Percentiles rank a stretch among this genome's conserved stretches.
These are phyloP conservation scores for Fusarium nygamai DNA, from an alignment of 2,329 filamentous ascomycete species.

Conservation along the genomic window DNA sequence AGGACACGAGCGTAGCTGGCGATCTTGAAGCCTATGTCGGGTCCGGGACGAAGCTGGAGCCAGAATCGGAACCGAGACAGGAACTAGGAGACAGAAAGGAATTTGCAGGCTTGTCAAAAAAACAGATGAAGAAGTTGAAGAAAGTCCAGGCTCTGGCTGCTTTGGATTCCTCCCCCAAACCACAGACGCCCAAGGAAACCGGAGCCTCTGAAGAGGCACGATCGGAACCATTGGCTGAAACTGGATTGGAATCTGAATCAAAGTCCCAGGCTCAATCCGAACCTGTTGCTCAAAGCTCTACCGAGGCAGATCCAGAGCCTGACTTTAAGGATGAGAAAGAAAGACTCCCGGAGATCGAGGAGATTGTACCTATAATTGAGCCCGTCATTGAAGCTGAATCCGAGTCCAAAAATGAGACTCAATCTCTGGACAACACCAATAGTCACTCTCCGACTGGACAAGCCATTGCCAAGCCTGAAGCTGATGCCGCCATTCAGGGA, in stretches of 20 bases:
- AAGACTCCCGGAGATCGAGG: constrained; percentile 28
- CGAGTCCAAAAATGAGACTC: constrained; percentile 40
- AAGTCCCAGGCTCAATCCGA: constrained; percentile 17
- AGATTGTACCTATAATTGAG: constrained; percentile 43
- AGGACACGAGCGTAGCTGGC: constrained; percentile 29
- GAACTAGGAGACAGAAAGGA: constrained; percentile 36
- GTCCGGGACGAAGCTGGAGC: constrained; percentile 28
- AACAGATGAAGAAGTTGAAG: constrained; percentile 41
- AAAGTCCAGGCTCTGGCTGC: constrained; percentile 38
- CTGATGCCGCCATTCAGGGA: constrained; percentile 23
- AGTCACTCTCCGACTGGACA: constrained; percentile 24
- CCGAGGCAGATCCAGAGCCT: constrained; percentile 23
- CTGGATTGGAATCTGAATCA: constrained; percentile 33
- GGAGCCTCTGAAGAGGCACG: constrained; percentile 20
- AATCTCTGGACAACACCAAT: constrained; percentile 30
- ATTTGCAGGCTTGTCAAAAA: constrained; percentile 42
- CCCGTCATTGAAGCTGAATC: constrained; percentile 44
- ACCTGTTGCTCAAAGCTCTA: constrained; percentile 12
- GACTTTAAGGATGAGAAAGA: constrained; percentile 37
- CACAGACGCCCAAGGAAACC: constrained; percentile 30
- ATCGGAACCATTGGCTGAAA: constrained; percentile 26
- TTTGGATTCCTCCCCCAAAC: constrained; percentile 24
- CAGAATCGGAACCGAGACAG: constrained; percentile 30
- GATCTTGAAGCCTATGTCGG: constrained; percentile 30
- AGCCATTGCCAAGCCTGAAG: constrained; percentile 22